Base-by-base conservation (phyloP, 2,329 filamentous ascomycete species). In the Torrubiellomyces zombiae region DNA sequence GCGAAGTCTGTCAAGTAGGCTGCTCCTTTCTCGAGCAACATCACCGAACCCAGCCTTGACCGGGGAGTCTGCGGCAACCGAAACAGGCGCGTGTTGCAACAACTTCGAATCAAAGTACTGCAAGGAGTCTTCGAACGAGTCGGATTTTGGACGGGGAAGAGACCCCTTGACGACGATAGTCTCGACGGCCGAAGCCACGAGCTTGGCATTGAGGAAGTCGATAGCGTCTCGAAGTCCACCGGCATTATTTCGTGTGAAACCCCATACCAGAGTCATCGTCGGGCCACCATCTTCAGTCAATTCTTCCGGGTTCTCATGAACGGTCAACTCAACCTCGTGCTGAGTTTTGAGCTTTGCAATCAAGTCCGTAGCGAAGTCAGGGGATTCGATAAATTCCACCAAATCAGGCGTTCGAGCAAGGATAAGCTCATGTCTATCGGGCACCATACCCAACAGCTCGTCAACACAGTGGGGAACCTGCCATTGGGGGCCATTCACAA, bases 71-170 rank as follows among this genome's bases (percentile, higher is more conserved):
- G 80, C 83, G 9, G 71, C 67, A 11, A 83, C 64, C 2, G 79
- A 69, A 4, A 78, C 68, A 18, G 86, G 83, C 4, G 86, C 85
- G 41, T 91, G 83, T 51, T 95, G 89, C 27, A 98, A 67, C 22
- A 98, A 67, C 56, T 94, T 95, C 3, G 86, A 94, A 47, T 94
- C 81, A 44, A 98, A 98, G 57, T 85, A 95, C 29, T 85, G 86
- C 26, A 95, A 64, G 6, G 86, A 92, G 40, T 98, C 86, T 48
- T 98, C 89, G 36, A 98, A 98, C 0, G 89, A 94, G 50, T 98
- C 89, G 1, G 89, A 95, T 58, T 95, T 94, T 34, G 89, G 89
- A n/a, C 89, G 78, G 12, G 86, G 83, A 36, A 95, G 89, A n/a
- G 82, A 75, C 26, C 89, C 89, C 50, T 91, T 91, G 42, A 95